Percentiles rank a stretch among this genome's conserved stretches.
These are phyloP conservation scores for Coemansia furcata DNA, from an alignment of 192 early-diverging fungal species.

Conservation along the genomic window DNA sequence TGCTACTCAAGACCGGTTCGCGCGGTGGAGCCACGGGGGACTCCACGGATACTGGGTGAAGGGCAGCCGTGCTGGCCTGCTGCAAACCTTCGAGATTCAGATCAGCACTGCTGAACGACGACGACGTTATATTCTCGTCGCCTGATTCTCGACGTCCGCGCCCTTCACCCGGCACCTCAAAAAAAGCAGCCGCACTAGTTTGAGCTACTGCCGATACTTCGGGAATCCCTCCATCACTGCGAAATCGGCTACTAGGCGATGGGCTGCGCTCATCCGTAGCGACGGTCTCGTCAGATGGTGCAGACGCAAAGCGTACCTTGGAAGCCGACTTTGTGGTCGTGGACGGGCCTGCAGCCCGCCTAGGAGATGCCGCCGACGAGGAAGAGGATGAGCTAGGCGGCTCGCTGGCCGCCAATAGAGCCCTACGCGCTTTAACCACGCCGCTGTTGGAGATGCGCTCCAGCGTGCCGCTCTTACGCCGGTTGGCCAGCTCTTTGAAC, in stretches of 20 bases:
- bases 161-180: constrained; percentile 46
- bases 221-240: neutral
- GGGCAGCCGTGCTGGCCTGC: constrained; percentile 22
- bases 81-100: constrained; percentile 29
- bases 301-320: constrained; percentile 22
- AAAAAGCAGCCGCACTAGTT: constrained; percentile 31
- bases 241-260: neutral
- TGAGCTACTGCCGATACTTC: constrained; percentile 1
- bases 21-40: neutral
- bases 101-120: constrained; percentile 25
- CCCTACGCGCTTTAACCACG: constrained; percentile 39
- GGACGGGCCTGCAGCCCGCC: neutral
- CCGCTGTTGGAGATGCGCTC: constrained; percentile 48
- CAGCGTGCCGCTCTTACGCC: constrained; percentile 52
- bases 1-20: neutral
- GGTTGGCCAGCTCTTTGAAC: constrained; percentile 35
- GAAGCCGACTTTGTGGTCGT: constrained; percentile 5
- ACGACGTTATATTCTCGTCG: constrained; percentile 18
- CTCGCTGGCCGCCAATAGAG: constrained; percentile 34
- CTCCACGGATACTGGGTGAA: constrained; percentile 26
- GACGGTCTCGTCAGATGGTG: neutral
- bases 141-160: constrained; percentile 17
- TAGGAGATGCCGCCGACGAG: constrained; percentile 6
- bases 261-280: neutral
- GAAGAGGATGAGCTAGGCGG: neutral